Evolutionary conservation across 2,329 filamentous ascomycete genomes (phyloP).

Genomic region (Fusarium pseudoanthophilum): DNA sequence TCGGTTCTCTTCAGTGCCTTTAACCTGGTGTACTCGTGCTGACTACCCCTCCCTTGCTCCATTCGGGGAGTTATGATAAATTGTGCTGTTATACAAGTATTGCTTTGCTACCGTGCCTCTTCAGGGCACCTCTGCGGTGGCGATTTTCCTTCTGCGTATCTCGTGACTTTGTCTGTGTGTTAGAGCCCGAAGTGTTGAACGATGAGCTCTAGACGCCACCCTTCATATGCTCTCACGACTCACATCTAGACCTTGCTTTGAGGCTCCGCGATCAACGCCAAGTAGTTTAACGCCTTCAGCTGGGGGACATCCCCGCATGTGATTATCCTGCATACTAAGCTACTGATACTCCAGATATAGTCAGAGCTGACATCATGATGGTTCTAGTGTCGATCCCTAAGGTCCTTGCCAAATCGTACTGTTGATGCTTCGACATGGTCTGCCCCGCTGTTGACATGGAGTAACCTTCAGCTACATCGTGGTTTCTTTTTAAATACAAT

Average conservation of each 20-base stretch:
- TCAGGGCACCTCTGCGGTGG: neutral
- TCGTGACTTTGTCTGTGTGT: neutral
- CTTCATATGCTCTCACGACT: neutral
- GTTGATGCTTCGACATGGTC: neutral
- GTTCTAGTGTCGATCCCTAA: conserved; percentile 28
- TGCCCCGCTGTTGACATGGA: neutral
- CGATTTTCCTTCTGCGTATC: neutral
- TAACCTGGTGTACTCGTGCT: conserved; percentile 8
- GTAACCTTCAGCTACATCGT: no score
- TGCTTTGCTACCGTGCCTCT: neutral
- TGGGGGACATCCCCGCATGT: conserved; percentile 19
- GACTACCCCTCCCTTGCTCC: conserved; percentile 10
- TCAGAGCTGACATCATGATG: conserved; percentile 34
- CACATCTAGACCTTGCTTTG: neutral
- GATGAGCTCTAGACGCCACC: neutral
- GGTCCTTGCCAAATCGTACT: conserved; percentile 15
- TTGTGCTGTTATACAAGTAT: neutral
- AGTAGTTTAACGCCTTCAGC: conserved; percentile 18
- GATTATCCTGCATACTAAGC: conserved; percentile 25
- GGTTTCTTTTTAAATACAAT: neutral
- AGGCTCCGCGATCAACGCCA: conserved; percentile 27
- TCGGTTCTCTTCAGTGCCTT: conserved; percentile 13
- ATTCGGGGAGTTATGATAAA: conserved; percentile 31
- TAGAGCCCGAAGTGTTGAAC: neutral
- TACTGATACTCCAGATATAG: conserved; percentile 23